Evolutionary conservation across 148 eudicot species (phyloP).

Genomic region (Arctostaphylos glauca): DNA sequence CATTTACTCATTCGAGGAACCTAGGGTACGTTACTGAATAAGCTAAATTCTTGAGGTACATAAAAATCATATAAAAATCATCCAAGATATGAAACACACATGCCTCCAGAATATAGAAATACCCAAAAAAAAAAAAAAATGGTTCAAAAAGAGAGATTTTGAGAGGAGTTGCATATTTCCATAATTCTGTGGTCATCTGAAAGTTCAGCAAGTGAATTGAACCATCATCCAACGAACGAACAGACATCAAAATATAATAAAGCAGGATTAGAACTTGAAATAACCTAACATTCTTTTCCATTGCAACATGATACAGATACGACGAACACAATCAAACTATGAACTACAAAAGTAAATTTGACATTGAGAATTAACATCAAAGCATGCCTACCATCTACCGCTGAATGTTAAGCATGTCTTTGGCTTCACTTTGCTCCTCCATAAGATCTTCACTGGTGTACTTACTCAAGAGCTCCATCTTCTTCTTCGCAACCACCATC

Average conservation of each 20-base stretch:
- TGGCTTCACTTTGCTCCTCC: constrained; percentile 83
- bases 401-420: constrained; percentile 82
- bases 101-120: background rate
- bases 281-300: background rate
- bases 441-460: constrained; percentile 69
- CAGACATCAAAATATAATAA: background rate
- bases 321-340: background rate
- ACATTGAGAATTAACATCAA: background rate
- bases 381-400: constrained; percentile 29
- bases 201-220: background rate
- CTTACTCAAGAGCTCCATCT: constrained; percentile 82
- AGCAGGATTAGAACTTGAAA: background rate
- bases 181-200: background rate
- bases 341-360: background rate
- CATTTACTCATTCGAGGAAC: background rate
- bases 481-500: constrained; percentile 94
- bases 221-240: background rate
- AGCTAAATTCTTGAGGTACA: background rate
- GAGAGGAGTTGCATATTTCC: background rate
- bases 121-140: background rate
- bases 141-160: background rate
- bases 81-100: background rate
- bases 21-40: background rate
- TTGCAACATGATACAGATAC: background rate
- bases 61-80: background rate